A percentile compares a stretch with the other conserved stretches of the same genome.
phyloP scores from a whole-genome alignment of 2,329 filamentous ascomycete genomes.

The Fusarium kyushuense region DNA sequence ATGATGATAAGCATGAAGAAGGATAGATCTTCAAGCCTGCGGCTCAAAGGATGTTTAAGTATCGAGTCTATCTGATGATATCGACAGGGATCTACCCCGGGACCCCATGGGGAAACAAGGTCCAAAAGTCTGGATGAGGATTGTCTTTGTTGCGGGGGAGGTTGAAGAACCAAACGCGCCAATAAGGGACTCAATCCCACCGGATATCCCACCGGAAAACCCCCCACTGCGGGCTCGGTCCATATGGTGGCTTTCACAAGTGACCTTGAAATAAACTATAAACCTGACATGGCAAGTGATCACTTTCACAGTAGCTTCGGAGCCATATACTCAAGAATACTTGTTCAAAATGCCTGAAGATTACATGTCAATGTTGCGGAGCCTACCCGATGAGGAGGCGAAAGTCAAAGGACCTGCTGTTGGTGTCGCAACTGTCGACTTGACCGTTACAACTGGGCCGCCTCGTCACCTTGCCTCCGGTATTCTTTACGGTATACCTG shows the following conservation, averaged over 20 bases:
- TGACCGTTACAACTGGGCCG: constrained; percentile 1
- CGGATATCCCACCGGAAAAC: constrained; percentile 5
- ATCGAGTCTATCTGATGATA: background rate
- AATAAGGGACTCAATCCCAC: background rate
- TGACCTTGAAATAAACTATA: constrained; percentile 1
- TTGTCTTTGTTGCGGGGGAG: background rate
- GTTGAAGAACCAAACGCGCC: background rate
- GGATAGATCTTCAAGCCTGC: background rate
- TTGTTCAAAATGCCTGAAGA: constrained; percentile 10
- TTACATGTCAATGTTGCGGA: constrained; percentile 17
- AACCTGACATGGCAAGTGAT: background rate
- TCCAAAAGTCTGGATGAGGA: background rate
- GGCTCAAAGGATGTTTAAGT: constrained; percentile 6
- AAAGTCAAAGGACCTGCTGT: constrained; percentile 8
- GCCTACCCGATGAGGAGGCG: background rate
- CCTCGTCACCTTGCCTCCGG: constrained; percentile 32
- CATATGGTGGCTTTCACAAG: background rate
- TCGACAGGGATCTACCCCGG: constrained; percentile 1
- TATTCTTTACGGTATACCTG: constrained; percentile 31
- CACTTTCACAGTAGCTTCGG: background rate
- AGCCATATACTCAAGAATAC: background rate
- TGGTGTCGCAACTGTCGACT: constrained; percentile 13
- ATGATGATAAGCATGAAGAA: background rate
- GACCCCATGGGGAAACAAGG: constrained; percentile 10
- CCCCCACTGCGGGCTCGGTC: background rate